Base-by-base conservation (phyloP, 2,329 filamentous ascomycete genomes). In the Davidsoniella neocaledoniae region DNA sequence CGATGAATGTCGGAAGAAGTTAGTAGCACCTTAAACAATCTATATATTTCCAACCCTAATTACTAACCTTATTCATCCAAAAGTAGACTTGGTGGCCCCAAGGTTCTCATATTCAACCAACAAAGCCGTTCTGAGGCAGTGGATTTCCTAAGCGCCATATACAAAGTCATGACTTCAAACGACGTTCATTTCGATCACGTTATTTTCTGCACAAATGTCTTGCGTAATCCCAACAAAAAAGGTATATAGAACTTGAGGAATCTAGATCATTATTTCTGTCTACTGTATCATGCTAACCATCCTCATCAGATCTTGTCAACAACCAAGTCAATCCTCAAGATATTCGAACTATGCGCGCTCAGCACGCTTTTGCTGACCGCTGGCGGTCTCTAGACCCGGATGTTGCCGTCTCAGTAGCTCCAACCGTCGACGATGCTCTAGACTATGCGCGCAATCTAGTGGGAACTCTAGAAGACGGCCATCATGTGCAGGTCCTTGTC, bases 81-180 rank as follows among this genome's bases (percentile, higher is more conserved):
- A 5, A 16, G 26, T 37, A 9, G 0, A 23, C 66, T 64, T 21
- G 39, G 57, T 3, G 69, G 66, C 0, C 65, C 64, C 1, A 68
- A 69, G 43, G 63, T 72, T 39, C 68, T 98, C 45, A 81, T 96
- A 49, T 98, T 96, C 72, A 96, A 95, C 63, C 91, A 96, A 64
- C 77, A 80, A 60, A 75, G 73, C 42, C 71, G 73, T 49, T 61
- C 65, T 25, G 71, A 74, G 59, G 67, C 72, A 36, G 62, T 76
- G 23, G 64, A 70, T 49, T 76, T 80, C 46, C 66, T 80, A 10
- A 64, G 66, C 17, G 65, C 66, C 2, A 63, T 79, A 19, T 57
- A 68, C 53, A 58, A 59, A 2, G 61, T 65, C 3, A 58, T 61
- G 7, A 60, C 62, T 19, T 56, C 59, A 38, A 61, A 59, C 52